Conservation (phyloP, 2,329 filamentous ascomycete species). For the Fusarium vanettenii region DNA sequence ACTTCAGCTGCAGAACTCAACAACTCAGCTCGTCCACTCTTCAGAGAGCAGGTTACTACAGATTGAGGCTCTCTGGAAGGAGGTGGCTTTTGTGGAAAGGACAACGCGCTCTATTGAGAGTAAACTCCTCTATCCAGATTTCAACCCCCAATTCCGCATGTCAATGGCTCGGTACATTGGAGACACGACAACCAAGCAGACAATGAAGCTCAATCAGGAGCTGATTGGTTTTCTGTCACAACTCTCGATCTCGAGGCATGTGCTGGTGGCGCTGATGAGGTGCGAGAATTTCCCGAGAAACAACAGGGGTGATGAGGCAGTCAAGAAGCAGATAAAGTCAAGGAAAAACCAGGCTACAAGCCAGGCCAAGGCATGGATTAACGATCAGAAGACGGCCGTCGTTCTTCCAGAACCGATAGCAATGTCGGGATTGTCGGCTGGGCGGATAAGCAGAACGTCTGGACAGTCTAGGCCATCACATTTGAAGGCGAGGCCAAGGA, state of each 20-base stretch:
- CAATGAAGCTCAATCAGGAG: constrained; percentile 40
- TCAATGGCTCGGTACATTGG: constrained; percentile 47
- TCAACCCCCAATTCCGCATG: constrained; percentile 43
- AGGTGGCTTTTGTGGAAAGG: constrained; percentile 45
- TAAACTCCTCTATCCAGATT: constrained; percentile 48
- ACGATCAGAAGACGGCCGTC: not conserved
- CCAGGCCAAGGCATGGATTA: not conserved
- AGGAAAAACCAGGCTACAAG: not conserved
- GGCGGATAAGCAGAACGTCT: constrained; percentile 14
- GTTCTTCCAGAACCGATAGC: constrained; percentile 1
- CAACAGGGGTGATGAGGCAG: not conserved
- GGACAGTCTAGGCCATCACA: constrained; percentile 9
- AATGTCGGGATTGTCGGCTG: constrained; percentile 9
- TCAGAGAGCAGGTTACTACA: constrained; percentile 46
- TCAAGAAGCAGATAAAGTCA: not conserved
- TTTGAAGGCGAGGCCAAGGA: constrained; percentile 18
- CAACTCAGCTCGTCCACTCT: not conserved
- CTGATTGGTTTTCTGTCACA: constrained; percentile 19
- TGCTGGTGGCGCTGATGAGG: constrained; percentile 10
- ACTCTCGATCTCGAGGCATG: constrained; percentile 2
- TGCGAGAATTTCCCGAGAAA: constrained; percentile 21
- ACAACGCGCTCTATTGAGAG: constrained; percentile 49
- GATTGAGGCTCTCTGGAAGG: constrained; percentile 50
- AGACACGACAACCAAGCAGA: constrained; percentile 30
- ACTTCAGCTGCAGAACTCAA: not conserved